These are phyloP conservation scores for Syzygium syzygioides DNA, from an alignment of 441 rosid genomes.

Conservation along the genomic window DNA sequence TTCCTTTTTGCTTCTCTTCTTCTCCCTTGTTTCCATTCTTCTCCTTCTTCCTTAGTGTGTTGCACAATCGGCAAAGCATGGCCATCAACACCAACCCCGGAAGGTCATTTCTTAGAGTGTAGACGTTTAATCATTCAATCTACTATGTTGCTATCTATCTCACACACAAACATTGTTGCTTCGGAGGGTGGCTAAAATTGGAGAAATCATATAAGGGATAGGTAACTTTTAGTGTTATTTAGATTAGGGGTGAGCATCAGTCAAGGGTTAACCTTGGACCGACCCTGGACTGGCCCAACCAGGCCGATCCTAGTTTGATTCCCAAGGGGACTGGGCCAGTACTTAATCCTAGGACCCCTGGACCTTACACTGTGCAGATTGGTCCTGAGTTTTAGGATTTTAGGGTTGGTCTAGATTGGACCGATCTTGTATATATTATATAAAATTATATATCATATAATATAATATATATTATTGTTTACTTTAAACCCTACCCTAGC, in stretches of 20 bases:
- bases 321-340: fast-evolving
- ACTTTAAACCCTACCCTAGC: too few species aligned
- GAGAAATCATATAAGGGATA: not conserved
- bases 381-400: fast-evolving
- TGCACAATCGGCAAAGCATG: not conserved
- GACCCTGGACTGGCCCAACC: too few species aligned
- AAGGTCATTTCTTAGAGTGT: not conserved
- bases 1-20: not conserved
- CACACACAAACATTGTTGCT: not conserved
- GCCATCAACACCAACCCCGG: not conserved
- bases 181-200: not conserved
- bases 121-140: not conserved
- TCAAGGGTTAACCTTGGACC: too few species aligned
- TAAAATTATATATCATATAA: too few species aligned
- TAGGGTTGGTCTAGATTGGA: too few species aligned
- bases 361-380: too few species aligned
- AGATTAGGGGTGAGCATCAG: too few species aligned
- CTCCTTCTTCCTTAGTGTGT: not conserved
- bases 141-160: not conserved
- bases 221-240: not conserved
- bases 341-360: too few species aligned
- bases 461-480: too few species aligned
- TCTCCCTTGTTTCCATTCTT: not conserved
- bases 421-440: too few species aligned
- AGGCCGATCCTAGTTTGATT: too few species aligned